phyloP scores from a whole-genome alignment of 108 stramenopile species.

The Discostella pseudostelligera region DNA sequence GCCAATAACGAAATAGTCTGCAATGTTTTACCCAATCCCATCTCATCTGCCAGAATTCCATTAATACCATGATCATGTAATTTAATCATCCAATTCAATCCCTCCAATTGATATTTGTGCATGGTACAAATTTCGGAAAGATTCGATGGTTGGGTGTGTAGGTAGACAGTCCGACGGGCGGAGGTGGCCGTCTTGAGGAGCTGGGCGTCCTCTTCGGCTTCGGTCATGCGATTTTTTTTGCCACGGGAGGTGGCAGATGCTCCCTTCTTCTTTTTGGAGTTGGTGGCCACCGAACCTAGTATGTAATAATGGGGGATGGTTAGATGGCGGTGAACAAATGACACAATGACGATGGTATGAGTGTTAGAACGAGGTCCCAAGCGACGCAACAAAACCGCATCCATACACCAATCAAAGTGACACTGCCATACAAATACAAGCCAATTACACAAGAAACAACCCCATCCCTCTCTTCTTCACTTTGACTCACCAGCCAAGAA shows the following conservation, averaged over 20 bases:
- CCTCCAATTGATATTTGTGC: constrained; percentile 98
- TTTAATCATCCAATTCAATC: constrained; percentile 99
- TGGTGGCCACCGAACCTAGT: constrained; percentile 64
- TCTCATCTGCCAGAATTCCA: constrained; percentile 99
- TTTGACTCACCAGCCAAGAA: constrained; percentile 83
- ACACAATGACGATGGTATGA: no score
- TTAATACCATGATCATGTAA: constrained; percentile 98
- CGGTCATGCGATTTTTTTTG: constrained; percentile 85
- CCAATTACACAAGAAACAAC: no score
- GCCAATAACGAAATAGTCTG: constrained; percentile 95
- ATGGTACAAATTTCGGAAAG: constrained; percentile 83
- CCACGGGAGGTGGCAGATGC: constrained; percentile 52
- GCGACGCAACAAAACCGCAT: no score
- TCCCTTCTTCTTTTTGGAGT: constrained; percentile 43
- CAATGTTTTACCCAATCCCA: constrained; percentile 89
- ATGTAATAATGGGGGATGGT: constrained; percentile 30
- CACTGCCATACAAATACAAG: no score
- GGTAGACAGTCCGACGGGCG: constrained; percentile 78
- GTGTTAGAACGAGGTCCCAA: no score
- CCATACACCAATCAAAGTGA: no score
- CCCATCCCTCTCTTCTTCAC: not conserved
- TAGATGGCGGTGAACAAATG: no score
- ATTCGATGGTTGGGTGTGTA: constrained; percentile 87
- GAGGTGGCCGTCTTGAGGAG: constrained; percentile 87
- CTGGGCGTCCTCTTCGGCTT: constrained; percentile 96